A percentile compares a stretch with the other conserved stretches of the same genome.
These are phyloP conservation scores for Ogataea hybrid DNA, from an alignment of 1,139 yeast genomes.

Conservation along the genomic window DNA sequence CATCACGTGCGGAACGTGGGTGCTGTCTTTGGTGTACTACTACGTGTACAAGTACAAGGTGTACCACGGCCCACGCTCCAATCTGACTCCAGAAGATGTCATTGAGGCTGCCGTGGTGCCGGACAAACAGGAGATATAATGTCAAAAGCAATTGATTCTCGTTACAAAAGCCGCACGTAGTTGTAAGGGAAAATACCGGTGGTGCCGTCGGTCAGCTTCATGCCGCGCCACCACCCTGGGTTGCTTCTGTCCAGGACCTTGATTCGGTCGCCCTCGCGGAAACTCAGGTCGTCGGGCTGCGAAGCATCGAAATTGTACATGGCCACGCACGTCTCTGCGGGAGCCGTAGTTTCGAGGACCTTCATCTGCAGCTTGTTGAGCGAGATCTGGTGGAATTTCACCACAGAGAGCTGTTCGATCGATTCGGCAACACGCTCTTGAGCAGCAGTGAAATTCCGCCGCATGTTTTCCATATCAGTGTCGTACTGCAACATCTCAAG, in stretches of 20 bases:
- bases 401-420: conserved; percentile 24
- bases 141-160: neutral
- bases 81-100: conserved; percentile 31
- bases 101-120: conserved; percentile 16
- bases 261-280: conserved; percentile 39
- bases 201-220: conserved; percentile 30
- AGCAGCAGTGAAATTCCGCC: conserved; percentile 17
- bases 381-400: conserved; percentile 15
- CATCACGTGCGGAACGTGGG: conserved; percentile 48
- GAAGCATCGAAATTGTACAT: conserved; percentile 36
- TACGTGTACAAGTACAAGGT: conserved; percentile 44
- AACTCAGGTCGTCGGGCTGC: conserved; percentile 37
- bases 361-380: conserved; percentile 16
- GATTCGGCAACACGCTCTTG: conserved; percentile 22
- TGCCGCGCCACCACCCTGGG: conserved; percentile 47
- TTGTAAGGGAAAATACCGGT: conserved; percentile 45
- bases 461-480: conserved; percentile 13
- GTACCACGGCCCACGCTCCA: conserved; percentile 50
- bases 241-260: conserved; percentile 33
- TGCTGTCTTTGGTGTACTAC: conserved; percentile 45
- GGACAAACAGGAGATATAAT: conserved; percentile 1
- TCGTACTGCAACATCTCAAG: conserved; percentile 14
- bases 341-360: conserved; percentile 14
- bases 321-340: conserved; percentile 33
- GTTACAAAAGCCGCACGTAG: conserved; percentile 33